These are phyloP conservation scores for Geranium rotundifolium DNA, from an alignment of 345 rosid species.

Conservation along the genomic window DNA sequence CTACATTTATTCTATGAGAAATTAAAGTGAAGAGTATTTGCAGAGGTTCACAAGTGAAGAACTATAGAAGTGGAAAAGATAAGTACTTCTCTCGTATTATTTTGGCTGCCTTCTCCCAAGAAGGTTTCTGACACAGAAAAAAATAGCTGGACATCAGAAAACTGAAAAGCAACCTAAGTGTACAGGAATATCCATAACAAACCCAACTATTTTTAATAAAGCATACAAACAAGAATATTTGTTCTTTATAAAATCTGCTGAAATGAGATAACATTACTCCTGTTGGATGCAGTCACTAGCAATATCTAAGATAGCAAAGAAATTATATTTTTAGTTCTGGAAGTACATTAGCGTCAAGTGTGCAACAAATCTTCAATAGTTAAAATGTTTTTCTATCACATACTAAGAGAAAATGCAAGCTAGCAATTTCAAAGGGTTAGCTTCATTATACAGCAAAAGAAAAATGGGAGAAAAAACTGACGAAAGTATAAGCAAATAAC, in stretches of 20 bases:
- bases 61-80: neutral
- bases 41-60: neutral
- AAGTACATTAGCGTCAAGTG: neutral
- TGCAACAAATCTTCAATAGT: neutral
- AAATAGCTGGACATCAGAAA: neutral
- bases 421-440: neutral
- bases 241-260: too few species aligned
- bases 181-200: too few species aligned
- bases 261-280: too few species aligned
- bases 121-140: slow-evolving; percentile 65
- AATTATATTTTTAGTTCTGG: neutral
- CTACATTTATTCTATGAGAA: neutral
- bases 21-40: neutral
- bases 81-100: slow-evolving; percentile 67
- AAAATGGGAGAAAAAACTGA: neutral
- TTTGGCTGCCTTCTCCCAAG: slow-evolving; percentile 96
- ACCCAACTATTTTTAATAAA: too few species aligned
- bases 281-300: too few species aligned
- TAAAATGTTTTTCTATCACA: neutral
- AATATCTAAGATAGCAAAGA: neutral
- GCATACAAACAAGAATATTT: neutral
- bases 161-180: neutral
- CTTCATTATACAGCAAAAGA: neutral
- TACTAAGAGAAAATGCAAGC: neutral
- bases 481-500: neutral